Evolutionary conservation across 352 stramenopile species (phyloP).

Genomic region (Phytophthora podocarpi): DNA sequence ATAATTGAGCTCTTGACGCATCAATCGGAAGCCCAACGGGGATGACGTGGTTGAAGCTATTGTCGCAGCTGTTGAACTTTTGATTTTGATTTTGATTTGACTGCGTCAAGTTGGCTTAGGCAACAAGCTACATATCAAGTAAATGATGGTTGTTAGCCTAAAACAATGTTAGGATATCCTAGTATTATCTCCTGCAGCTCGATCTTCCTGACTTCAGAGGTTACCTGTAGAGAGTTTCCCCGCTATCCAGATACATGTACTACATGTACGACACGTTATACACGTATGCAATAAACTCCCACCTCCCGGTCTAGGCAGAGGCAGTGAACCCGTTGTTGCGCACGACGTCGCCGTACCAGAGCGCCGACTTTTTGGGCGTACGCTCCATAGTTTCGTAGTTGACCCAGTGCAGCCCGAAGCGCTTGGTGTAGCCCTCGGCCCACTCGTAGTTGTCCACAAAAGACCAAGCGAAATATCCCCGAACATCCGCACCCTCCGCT

Average conservation of each 20-base stretch:
- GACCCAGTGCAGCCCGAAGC: slow-evolving; percentile 67
- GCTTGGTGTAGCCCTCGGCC: slow-evolving; percentile 71
- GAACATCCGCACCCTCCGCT: slow-evolving; percentile 58
- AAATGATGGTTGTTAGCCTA: too few relatives aligned
- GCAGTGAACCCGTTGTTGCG: slow-evolving; percentile 41
- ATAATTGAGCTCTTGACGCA: slow-evolving; percentile 25
- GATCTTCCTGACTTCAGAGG: not conserved
- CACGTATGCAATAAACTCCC: too few relatives aligned
- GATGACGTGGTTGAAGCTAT: slow-evolving; percentile 27
- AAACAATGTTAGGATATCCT: too few relatives aligned
- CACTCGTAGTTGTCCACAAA: slow-evolving; percentile 95
- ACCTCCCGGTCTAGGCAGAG: not conserved
- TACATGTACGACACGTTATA: not conserved
- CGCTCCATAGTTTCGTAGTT: slow-evolving; percentile 72
- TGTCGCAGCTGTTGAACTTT: slow-evolving; percentile 13
- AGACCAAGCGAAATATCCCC: slow-evolving; percentile 92
- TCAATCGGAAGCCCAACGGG: too few relatives aligned
- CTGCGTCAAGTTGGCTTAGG: too few relatives aligned
- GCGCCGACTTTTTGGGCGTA: slow-evolving; percentile 68
- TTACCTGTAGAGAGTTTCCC: not conserved
- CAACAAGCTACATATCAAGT: too few relatives aligned
- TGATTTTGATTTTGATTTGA: not conserved
- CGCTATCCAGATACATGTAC: too few relatives aligned
- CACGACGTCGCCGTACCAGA: slow-evolving; percentile 59
- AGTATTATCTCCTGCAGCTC: too few relatives aligned